These are phyloP conservation scores for Colletotrichum filicis DNA, from an alignment of 2,329 filamentous ascomycete genomes.

Conservation along the genomic window DNA sequence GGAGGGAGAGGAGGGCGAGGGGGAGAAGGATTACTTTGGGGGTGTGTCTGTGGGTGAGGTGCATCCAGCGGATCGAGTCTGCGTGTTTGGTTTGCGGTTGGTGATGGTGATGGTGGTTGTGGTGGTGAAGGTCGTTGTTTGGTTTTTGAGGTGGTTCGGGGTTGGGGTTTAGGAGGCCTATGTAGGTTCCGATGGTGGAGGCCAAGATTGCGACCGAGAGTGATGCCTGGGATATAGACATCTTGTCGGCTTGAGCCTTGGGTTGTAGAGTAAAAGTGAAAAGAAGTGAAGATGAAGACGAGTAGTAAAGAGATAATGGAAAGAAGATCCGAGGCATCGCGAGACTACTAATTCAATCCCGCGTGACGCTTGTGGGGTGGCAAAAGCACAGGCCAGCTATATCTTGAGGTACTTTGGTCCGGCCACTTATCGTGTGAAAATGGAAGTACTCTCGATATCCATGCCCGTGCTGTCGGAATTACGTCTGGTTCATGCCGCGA, in stretches of 20 bases:
- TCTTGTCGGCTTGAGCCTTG: neutral
- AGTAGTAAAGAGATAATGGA: no score
- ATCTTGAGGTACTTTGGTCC: neutral
- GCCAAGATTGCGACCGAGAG: constrained; percentile 36
- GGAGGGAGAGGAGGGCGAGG: constrained; percentile 38
- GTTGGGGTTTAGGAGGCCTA: constrained; percentile 46
- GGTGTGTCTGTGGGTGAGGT: constrained; percentile 41
- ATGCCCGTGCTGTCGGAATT: neutral
- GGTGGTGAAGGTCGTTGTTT: constrained; percentile 35
- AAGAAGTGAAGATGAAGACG: neutral
- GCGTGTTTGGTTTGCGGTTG: neutral
- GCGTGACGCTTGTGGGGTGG: neutral
- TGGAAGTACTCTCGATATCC: neutral
- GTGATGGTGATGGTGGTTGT: neutral
- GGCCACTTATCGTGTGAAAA: rapidly evolving
- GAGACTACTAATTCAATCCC: neutral
- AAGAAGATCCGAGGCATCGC: neutral
- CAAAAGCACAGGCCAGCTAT: neutral
- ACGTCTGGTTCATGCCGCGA: neutral
- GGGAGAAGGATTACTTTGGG: constrained; percentile 39
- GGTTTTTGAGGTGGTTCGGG: constrained; percentile 33
- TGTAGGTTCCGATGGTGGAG: constrained; percentile 44
- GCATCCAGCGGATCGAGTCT: constrained; percentile 38
- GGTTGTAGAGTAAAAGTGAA: no score
- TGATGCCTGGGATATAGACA: neutral